Base-by-base conservation (phyloP, 768 basidiomycete genomes). In the Boletus vinaceobasis region DNA sequence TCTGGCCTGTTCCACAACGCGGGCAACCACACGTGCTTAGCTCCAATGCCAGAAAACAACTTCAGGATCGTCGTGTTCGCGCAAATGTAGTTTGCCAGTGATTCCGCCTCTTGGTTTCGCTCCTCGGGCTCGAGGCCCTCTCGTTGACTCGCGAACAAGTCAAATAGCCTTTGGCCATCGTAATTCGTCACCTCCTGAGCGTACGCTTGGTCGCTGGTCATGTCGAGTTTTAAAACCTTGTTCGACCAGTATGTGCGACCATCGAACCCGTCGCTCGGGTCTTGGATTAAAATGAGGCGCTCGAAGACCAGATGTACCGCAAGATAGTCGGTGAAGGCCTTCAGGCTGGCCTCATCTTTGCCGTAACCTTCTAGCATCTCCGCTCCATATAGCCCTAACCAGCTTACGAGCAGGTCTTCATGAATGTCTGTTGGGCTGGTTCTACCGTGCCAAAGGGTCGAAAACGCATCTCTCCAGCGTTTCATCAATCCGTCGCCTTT, bases 101-200 rank as follows among this genome's bases (percentile, higher is more conserved):
- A 50, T 14, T 50, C 50, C 21, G 50, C 50, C 50, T 50, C 50
- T 13, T 43, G 50, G 42, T 50, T 50, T 50, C 50, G 21, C 21
- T 50, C 39, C 15, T 50, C 21, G 17, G 31, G 21, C 14, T 43
- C 40, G 31, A 50, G 23, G 8, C 50, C 50, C 32, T 50, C 50
- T 11, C 50, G 50, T 26, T 50, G 50, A 35, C 50, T 50, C 23
- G 50, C 50, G 40, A 50, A 50, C 50, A 50, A 50, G 50, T 50
- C 50, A 26, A 50, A 50, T 6, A 50, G 19, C 32, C 23, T 50
- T 32, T 43, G 40, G n/a, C 50, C 50, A 2, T 50, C 32, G 23
- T 50, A 50, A 21, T 43, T 27, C 17, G 50, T 50, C 23, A 35
- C 40, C 32, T 42, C 40, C 40, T 51, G 50, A 11, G 40, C 10